Conservation (phyloP, 2,329 filamentous ascomycete genomes). For the Parascedosporium putredinis region DNA sequence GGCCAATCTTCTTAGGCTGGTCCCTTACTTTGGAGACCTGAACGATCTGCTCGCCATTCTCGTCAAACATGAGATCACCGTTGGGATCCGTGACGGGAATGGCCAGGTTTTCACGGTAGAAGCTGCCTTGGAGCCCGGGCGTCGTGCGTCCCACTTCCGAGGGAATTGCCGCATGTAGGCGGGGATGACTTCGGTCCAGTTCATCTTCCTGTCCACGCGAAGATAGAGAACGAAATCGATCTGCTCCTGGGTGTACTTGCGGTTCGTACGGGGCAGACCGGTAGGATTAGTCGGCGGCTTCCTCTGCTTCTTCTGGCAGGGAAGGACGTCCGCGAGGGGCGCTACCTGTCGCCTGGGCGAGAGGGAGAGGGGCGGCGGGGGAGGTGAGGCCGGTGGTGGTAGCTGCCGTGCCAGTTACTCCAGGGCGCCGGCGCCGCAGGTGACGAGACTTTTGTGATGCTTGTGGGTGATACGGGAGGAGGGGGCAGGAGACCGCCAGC, state of each 20-base stretch:
- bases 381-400: constrained; percentile 1
- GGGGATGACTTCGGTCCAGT: constrained; percentile 19
- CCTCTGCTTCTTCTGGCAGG: constrained; percentile 9
- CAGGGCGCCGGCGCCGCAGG: not conserved
- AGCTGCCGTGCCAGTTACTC: not conserved
- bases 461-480: constrained; percentile 13
- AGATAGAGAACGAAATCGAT: constrained; percentile 33
- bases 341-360: not conserved
- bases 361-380: not conserved
- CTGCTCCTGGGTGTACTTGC: constrained; percentile 32
- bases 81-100: constrained; percentile 30
- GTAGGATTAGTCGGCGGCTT: constrained; percentile 13
- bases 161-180: constrained; percentile 11
- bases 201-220: constrained; percentile 32
- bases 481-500: not conserved
- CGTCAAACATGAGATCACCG: constrained; percentile 29
- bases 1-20: constrained; percentile 18
- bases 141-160: constrained; percentile 10
- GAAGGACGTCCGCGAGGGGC: not conserved
- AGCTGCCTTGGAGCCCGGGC: constrained; percentile 29
- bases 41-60: constrained; percentile 20
- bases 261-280: constrained; percentile 19
- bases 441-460: constrained; percentile 13
- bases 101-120: constrained; percentile 31
- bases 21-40: constrained; percentile 13